Evolutionary conservation across 2,329 filamentous ascomycete genomes (phyloP).

Genomic region (Akanthomyces lecanii): DNA sequence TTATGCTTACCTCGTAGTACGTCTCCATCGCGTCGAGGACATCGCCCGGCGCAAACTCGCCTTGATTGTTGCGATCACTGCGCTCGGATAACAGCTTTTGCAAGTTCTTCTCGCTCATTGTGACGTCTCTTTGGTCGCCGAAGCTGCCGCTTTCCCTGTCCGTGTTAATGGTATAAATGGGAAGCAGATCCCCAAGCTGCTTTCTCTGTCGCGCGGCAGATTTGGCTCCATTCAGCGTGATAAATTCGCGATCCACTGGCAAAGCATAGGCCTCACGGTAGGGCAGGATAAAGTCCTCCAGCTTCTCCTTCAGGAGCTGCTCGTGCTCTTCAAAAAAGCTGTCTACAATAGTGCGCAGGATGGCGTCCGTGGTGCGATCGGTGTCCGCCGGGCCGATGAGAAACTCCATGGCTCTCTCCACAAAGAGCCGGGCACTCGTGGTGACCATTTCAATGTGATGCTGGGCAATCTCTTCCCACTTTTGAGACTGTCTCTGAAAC

Average conservation of each 20-base stretch:
- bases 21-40: constrained; percentile 37
- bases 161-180: background rate
- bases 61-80: constrained; percentile 14
- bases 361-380: background rate
- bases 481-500: background rate
- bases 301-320: constrained; percentile 25
- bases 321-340: constrained; percentile 29
- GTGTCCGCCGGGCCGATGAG: constrained; percentile 11
- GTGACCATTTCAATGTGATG: background rate
- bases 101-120: background rate
- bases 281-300: constrained; percentile 33
- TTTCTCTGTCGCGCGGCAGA: background rate
- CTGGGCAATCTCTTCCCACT: background rate
- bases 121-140: no score
- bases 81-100: background rate
- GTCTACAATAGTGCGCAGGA: constrained; percentile 11
- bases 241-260: constrained; percentile 28
- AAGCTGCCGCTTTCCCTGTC: no score
- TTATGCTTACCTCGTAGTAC: constrained; percentile 34
- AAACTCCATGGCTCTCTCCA: constrained; percentile 28
- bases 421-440: background rate
- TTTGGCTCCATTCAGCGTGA: constrained; percentile 14
- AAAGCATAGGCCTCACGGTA: constrained; percentile 29
- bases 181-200: background rate
- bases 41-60: constrained; percentile 30